These are phyloP conservation scores for Aspergillus thermomutatus DNA, from an alignment of 2,329 filamentous ascomycete species.

Conservation along the genomic window DNA sequence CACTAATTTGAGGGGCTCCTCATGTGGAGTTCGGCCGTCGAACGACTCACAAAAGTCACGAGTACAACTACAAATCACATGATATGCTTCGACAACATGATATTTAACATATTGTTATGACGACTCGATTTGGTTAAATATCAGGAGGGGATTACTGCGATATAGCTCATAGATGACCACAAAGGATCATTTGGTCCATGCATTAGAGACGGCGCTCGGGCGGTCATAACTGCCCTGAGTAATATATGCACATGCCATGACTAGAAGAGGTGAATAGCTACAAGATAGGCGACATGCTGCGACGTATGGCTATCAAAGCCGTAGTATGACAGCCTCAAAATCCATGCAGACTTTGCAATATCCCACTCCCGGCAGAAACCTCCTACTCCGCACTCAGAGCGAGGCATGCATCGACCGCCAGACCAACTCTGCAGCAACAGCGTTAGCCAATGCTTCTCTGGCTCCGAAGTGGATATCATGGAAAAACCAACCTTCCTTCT, in stretches of 20 bases:
- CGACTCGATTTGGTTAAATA: no score
- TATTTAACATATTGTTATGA: no score
- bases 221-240: not conserved
- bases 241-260: not conserved
- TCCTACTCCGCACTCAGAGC: constrained; percentile 55
- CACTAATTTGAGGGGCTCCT: not conserved
- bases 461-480: not conserved
- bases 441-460: constrained; percentile 8
- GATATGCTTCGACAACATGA: not conserved
- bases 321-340: not conserved
- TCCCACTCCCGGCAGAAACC: not conserved
- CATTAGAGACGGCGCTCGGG: not conserved
- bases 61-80: not conserved
- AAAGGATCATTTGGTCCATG: not conserved
- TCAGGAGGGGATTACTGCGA: no score
- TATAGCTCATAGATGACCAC: no score
- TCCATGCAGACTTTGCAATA: not conserved
- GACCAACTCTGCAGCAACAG: constrained; percentile 60
- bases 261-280: not conserved
- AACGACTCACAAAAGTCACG: no score
- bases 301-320: not conserved
- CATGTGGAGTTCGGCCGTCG: no score
- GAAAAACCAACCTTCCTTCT: constrained; percentile 72
- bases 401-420: constrained; percentile 83
- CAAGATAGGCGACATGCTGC: not conserved